Evolutionary conservation across 768 basidiomycete genomes (phyloP), one percentile per base, ranked within the genome.

Genomic region (Hygrophoropsis aurantiaca): DNA sequence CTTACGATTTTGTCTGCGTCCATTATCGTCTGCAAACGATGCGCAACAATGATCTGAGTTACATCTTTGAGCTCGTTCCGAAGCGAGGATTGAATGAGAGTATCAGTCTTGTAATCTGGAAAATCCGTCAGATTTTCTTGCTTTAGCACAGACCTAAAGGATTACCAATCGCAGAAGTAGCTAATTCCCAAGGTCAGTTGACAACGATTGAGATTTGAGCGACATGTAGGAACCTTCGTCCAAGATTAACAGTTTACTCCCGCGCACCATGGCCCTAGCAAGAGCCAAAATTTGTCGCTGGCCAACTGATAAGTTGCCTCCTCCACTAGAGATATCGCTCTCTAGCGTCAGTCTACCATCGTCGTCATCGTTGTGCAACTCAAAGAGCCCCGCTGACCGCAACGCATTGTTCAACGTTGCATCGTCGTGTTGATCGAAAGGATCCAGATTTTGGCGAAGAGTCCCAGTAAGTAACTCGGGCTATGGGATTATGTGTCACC

Each of bases 281-380:
- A 84, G 67, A 0, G 80, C 80, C 16, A 84, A 61, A 11, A 84
- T 74, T 58, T 84, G 82, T 10, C 80, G 65, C 55, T 84, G 78
- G 3, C 82, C 81, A 15, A 83, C 72, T 5, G 74, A 77, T 15
- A 79, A 57, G 49, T 78, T 78, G 1, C 64, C 44, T 0, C 75
- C 75, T 2, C 73, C 77, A 19, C 67, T 70, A 7, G 72, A 57
- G 19, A 81, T 68, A 11, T 53, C 51, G 19, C 66, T 75, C 44
- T 81, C 77, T 21, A 82, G 58, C 8, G 68, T 73, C 26, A 79
- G 61, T 5, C 58, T 50, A 37, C 42, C 49, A 18, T 60, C 65
- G 33, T 65, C 61, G 40, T 46, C 58, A 26, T 52, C 55, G 16
- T 47, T 44, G 37, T 65, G 63, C 15, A 64, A 35, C 15, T 51